Percentiles rank a stretch among this genome's conserved stretches.
Evolutionary conservation across 768 basidiomycete species (phyloP).

Genomic region (Austroboletus festivus): DNA sequence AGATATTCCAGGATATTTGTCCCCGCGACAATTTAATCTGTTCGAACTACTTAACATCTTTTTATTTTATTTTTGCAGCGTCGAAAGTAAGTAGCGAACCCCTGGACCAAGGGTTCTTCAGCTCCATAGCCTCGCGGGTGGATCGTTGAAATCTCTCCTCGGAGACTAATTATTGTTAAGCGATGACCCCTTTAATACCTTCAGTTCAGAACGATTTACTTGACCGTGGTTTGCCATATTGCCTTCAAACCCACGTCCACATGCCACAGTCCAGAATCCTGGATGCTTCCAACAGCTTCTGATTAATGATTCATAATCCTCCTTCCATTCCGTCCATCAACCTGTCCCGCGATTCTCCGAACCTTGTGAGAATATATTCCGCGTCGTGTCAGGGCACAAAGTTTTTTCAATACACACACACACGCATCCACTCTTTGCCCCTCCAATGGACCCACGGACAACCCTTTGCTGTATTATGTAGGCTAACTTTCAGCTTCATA

Average conservation of each 20-base stretch:
- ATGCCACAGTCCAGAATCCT: background rate
- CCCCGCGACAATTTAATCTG: constrained; percentile 8
- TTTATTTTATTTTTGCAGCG: constrained; percentile 32
- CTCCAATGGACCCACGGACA: constrained; percentile 1
- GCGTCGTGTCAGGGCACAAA: constrained; percentile 2
- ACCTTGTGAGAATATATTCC: constrained; percentile 3
- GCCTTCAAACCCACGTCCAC: background rate
- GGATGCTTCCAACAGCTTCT: background rate
- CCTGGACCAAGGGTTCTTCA: background rate
- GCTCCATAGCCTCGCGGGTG: constrained; percentile 16
- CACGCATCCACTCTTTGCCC: too few relatives aligned
- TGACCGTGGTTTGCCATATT: background rate
- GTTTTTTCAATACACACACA: constrained; percentile 4
- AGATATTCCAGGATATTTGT: constrained; percentile 28
- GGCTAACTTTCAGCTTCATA: background rate
- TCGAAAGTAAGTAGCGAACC: constrained; percentile 2
- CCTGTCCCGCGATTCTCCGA: constrained; percentile 16
- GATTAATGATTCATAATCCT: background rate
- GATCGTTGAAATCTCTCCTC: background rate
- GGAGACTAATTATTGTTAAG: too few relatives aligned
- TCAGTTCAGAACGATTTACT: background rate
- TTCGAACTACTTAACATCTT: constrained; percentile 10
- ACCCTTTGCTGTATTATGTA: constrained; percentile 4
- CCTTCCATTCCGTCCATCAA: background rate
- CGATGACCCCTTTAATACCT: background rate